phyloP scores from a whole-genome alignment of 352 stramenopile genomes.

The Phytophthora meadii region DNA sequence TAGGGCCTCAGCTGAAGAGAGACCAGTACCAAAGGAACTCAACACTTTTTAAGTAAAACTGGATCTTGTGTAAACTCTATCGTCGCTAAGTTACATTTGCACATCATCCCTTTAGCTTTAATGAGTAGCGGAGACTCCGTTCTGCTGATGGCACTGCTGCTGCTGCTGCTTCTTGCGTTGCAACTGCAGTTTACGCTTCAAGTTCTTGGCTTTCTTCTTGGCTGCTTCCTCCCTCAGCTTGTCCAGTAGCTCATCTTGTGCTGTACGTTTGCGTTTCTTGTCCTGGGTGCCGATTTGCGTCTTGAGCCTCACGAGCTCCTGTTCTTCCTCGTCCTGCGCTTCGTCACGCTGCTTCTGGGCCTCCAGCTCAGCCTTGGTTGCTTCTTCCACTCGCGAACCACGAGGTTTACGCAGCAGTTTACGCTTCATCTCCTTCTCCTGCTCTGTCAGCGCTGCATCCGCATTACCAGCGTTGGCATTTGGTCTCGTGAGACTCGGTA shows the following conservation, averaged over 20 bases:
- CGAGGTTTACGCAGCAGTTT: conserved; percentile 70
- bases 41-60: no score
- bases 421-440: conserved; percentile 77
- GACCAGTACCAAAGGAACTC: no score
- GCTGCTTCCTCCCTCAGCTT: conserved; percentile 68
- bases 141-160: conserved; percentile 39
- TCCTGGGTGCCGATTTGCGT: conserved; percentile 20
- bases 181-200: conserved; percentile 75
- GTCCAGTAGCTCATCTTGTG: conserved; percentile 75
- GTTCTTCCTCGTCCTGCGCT: conserved; percentile 64
- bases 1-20: no score
- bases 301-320: conserved; percentile 61
- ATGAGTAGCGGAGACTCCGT: conserved; percentile 7
- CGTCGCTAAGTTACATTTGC: conserved; percentile 25
- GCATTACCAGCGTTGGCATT: conserved; percentile 11
- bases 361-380: conserved; percentile 39
- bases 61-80: conserved; percentile 1
- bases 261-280: conserved; percentile 73
- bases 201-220: conserved; percentile 77
- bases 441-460: conserved; percentile 45
- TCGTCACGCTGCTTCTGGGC: conserved; percentile 40
- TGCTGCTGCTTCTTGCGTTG: conserved; percentile 83
- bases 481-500: conserved; percentile 42
- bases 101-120: conserved; percentile 7
- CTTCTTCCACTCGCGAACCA: conserved; percentile 41